Evolutionary conservation across 1,284 basidiomycete genomes (phyloP).

Genomic region (Xanthoconium separans): DNA sequence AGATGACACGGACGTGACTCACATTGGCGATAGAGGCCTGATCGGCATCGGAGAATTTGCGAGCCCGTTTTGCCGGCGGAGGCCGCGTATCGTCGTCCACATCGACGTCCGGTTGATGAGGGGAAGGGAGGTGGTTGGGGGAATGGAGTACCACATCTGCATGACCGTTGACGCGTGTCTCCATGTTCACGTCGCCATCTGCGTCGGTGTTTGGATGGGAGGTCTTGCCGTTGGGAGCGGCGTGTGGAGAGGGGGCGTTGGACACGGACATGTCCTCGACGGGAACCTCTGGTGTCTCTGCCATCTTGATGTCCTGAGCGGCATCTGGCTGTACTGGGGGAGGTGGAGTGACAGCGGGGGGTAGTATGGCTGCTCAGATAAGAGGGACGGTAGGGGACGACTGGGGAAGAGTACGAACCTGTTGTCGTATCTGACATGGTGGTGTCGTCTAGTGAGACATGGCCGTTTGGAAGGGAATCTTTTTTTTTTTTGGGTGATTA

Average conservation of each 20-base stretch:
- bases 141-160: conserved; percentile 36
- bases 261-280: conserved; percentile 22
- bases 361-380: conserved; percentile 44
- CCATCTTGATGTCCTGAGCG: conserved; percentile 54
- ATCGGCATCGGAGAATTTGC: conserved; percentile 54
- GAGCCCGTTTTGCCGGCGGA: conserved; percentile 67
- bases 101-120: conserved; percentile 31
- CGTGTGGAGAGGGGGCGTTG: conserved; percentile 15
- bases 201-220: conserved; percentile 20
- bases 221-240: conserved; percentile 16
- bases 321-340: conserved; percentile 46
- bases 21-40: conserved; percentile 61
- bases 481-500: conserved; percentile 31
- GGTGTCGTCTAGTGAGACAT: conserved; percentile 43
- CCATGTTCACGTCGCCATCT: conserved; percentile 53
- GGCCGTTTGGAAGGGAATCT: conserved; percentile 62
- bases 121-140: conserved; percentile 34
- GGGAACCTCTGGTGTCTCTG: conserved; percentile 30
- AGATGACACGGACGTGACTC: conserved; percentile 46
- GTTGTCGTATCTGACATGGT: conserved; percentile 38
- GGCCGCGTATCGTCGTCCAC: conserved; percentile 55
- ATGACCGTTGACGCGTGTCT: conserved; percentile 38
- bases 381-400: conserved; percentile 21
- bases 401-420: conserved; percentile 40
- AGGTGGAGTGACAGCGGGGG: conserved; percentile 47